Base-by-base conservation (phyloP, 805 yeast genomes). In the Yarrowia yakushimensis region DNA sequence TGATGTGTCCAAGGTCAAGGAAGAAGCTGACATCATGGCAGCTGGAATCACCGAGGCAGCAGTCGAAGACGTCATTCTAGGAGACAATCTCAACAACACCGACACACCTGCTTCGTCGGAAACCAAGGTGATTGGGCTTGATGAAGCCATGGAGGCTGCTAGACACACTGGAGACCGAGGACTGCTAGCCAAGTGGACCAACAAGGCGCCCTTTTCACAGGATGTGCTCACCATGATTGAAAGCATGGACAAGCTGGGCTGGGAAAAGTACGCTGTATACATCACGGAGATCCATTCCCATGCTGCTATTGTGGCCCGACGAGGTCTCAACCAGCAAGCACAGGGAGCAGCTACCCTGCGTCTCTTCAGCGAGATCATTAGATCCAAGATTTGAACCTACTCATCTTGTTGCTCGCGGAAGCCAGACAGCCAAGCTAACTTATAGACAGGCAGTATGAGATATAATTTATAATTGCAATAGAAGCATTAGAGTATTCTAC, bases 271-370 rank as follows among this genome's bases (percentile, higher is more conserved):
- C 43, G 88, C 94, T 0, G 85, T 87, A 1, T 84, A 82, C 67
- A 78, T 92, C 50, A 85, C 84, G 65, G 80, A 86, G 17, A 77
- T 87, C 69, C 90, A 91, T 72, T 85, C 97, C 0, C 98, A 92
- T 70, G 96, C 88, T 64, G 88, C 88, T 4, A 88, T 93, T 60
- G 88, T 90, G 17, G 90, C 93, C 17, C 79, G 98, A 9, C 64
- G 70, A 7, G 34, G 65, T 30, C 33, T 52, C 25, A 52, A 25
- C 8, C 33, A 31, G 10, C 74, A 72, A 62, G 77, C 77, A 1
- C 64, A 52, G 25, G 60, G 60, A 10, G 60, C 60, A 23, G 60
- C 60, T 15, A 27, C 45, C 15, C 17, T 52, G 13, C 31, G 34
- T 20, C 45, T 52, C 15, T 52, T 52, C 34, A 37, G 45, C 28